Conservation (phyloP, 106 monocot species). For the Posidonia australis region DNA sequence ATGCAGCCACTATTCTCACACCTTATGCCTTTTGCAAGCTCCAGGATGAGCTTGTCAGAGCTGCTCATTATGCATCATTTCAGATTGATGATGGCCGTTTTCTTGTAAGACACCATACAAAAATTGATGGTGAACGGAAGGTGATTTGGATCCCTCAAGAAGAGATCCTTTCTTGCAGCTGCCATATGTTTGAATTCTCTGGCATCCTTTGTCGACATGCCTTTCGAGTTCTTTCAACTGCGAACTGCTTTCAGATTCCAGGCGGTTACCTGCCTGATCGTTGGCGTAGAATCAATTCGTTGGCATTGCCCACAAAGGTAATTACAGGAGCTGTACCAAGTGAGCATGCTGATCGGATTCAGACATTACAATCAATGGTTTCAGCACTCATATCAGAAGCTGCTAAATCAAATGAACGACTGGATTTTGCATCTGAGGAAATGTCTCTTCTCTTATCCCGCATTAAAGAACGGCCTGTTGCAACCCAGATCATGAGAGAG, state of each 20-base stretch:
- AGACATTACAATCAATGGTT: constrained; percentile 50
- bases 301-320: constrained; percentile 10
- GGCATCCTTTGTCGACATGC: constrained; percentile 70
- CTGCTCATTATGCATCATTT: constrained; percentile 66
- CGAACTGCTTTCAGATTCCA: constrained; percentile 75
- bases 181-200: constrained; percentile 62
- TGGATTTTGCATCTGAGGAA: constrained; percentile 45
- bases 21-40: constrained; percentile 74
- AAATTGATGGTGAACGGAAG: constrained; percentile 43
- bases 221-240: constrained; percentile 58
- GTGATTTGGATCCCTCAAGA: constrained; percentile 48
- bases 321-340: constrained; percentile 4
- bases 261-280: constrained; percentile 45
- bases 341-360: constrained; percentile 36
- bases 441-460: constrained; percentile 36
- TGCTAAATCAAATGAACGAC: constrained; percentile 53
- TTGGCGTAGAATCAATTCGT: constrained; percentile 44
- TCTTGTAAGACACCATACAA: constrained; percentile 59
- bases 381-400: constrained; percentile 52
- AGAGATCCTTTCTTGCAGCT: constrained; percentile 67
- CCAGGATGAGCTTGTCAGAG: constrained; percentile 69
- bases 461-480: constrained; percentile 40
- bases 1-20: constrained; percentile 57
- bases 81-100: constrained; percentile 45
- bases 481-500: neutral